phyloP scores from a whole-genome alignment of 2,329 filamentous ascomycete genomes.

The Cryphonectria radicalis region DNA sequence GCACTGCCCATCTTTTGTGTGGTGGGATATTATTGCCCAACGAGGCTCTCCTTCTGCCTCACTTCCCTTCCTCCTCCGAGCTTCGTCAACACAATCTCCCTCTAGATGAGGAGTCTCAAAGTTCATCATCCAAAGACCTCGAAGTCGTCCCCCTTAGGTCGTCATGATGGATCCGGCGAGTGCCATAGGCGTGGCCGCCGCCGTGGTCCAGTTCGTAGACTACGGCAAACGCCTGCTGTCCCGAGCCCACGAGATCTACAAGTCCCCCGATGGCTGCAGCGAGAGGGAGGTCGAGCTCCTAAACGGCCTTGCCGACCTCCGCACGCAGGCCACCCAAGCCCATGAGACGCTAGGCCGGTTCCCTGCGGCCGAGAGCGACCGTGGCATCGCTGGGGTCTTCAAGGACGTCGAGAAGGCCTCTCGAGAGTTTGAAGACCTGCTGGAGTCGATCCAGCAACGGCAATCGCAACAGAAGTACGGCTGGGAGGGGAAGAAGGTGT shows the following conservation, averaged over 20 bases:
- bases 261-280: neutral
- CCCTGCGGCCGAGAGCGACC: neutral
- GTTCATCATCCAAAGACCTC: neutral
- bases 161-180: slow-evolving; percentile 4
- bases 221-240: slow-evolving; percentile 5
- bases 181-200: neutral
- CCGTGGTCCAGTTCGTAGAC: slow-evolving; percentile 14
- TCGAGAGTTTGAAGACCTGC: neutral
- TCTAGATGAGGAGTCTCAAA: neutral
- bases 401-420: neutral
- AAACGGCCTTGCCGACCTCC: neutral
- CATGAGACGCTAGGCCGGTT: neutral
- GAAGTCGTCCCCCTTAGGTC: neutral
- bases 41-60: neutral
- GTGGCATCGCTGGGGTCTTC: neutral
- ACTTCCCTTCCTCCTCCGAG: neutral
- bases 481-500: neutral
- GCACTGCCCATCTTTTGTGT: neutral
- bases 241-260: neutral
- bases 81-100: neutral
- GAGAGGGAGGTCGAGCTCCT: neutral
- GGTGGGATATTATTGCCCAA: neutral
- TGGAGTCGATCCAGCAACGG: neutral
- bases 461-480: neutral
- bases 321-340: neutral